Percentiles rank a stretch among this genome's conserved stretches.
Evolutionary conservation across 257 asterid genomes (phyloP).

Genomic region (Solanum bulbocastanum): DNA sequence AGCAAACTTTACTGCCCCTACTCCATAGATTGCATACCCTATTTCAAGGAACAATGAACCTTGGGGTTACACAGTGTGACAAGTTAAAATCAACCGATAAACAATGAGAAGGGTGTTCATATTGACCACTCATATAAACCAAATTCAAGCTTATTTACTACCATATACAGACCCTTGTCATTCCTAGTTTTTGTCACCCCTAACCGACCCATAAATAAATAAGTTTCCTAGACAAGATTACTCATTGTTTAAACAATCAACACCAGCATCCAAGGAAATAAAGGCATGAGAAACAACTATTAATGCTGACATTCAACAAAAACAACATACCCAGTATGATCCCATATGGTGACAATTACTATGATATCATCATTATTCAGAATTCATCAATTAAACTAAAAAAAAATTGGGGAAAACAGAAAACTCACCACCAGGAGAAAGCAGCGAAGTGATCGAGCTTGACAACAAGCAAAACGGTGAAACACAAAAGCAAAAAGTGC

Average conservation of each 20-base stretch:
- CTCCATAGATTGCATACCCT: background rate
- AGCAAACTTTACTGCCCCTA: background rate
- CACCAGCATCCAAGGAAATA: background rate
- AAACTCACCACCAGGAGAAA: slow-evolving; percentile 85
- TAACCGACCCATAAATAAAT: background rate
- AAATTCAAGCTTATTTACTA: background rate
- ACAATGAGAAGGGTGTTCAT: background rate
- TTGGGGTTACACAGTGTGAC: background rate
- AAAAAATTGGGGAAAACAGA: background rate
- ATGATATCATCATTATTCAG: background rate
- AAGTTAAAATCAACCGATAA: background rate
- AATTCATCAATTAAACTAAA: background rate
- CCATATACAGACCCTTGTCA: background rate
- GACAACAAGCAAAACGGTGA: slow-evolving; percentile 68
- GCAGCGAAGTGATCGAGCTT: slow-evolving; percentile 64
- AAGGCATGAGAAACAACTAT: background rate
- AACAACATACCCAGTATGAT: background rate
- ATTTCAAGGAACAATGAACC: background rate
- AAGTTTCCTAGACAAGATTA: background rate
- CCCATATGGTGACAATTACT: background rate
- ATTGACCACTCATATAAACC: background rate
- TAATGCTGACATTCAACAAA: background rate
- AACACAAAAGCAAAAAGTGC: slow-evolving; percentile 50
- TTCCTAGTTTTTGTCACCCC: background rate
- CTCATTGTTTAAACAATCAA: background rate